Evolutionary conservation across 805 yeast species (phyloP), one percentile per base, ranked within the genome.

Genomic region (Sugiyamaella lignohabitans): DNA sequence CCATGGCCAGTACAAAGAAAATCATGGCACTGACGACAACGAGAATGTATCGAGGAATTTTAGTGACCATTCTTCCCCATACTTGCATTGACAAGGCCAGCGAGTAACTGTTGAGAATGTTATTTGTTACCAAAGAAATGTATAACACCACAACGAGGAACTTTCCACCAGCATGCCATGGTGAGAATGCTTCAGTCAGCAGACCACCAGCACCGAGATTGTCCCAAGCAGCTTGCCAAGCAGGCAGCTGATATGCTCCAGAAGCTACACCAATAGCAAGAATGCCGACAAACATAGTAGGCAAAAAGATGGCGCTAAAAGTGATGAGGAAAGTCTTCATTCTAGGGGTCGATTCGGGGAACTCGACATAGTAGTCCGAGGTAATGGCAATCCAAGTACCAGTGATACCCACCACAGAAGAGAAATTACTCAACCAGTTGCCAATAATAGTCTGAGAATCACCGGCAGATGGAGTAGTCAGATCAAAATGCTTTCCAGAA

Each of bases 361-460:
- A 79, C 43, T 86, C 70, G 42, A 87, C 77, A 62, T 85, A 85
- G 63, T 87, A 87, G 64, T 87, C 96, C 0, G 89, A 73, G 0
- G 95, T 86, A 50, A 85, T 76, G 2, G 89, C 82, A 38, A 94
- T 89, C 96, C 96, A 87, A 1, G 96, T 85, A 2, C 87, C 76
- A 2, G 95, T 86, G 40, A 83, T 80, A 23, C 95, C 80, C 58
- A 84, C 85, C 38, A 81, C 72, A 46, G 86, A 70, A 1, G 87
- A 75, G 57, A 87, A 84, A 63, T 79, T 84, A 11, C 86, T 76
- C 23, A 87, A 62, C 73, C 84, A 76, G 57, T 79, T 75, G n/a
- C 94, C 94, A 44, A 71, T 70, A 3, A 75, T 64, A 0, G 84
- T 76, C 14, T 60, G 52, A 2, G 61, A 10, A 44, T 65, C 67